Evolutionary conservation across 805 yeast species (phyloP), one percentile per base, ranked within the genome.

Genomic region (Saturnispora sekii): DNA sequence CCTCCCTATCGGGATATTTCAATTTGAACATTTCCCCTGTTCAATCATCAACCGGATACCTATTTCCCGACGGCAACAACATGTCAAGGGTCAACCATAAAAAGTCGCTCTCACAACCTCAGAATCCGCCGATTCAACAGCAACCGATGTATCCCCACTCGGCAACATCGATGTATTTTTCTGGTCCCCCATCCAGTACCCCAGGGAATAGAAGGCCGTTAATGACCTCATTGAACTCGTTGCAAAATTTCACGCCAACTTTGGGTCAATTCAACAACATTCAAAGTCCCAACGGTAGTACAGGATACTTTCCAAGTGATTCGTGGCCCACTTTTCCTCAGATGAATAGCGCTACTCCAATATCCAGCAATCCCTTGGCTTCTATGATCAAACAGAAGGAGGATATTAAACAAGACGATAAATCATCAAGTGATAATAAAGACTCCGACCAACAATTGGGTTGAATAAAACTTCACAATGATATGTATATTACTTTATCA

Each of bases 11-110:
- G 56, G 60, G 10, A 39, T 61, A 47, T 29, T 59, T 61, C 34
- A 55, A 60, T 18, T 54, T 60, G 10, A 61, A 60, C 37, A 55
- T 62, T 51, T 59, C 63, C 6, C 64, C 67, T n/a, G 53, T 61
- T 5, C 63, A 54, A 49, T 46, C 54, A 28, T 53, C 47, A 4
- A 33, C 48, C 9, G 17, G 38, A 7, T 40, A 54, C 12, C 58
- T 58, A 16, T 58, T 59, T 7, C 61, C 62, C 10, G 32, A 38
- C 14, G 34, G 31, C 32, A 30, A 18, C 31, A 32, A 3, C 30
- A 16, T 32, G n/a, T 36, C 11, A 32, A 32, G 12, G 18, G 11
- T 38, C 42, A 39, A 8, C 17, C 35, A 17, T 35, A 30, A 32
- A 14, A 38, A 29, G 26, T 21, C 26, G 5, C 15, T 37, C 32